Conservation (phyloP, 768 basidiomycete genomes). For the Phaeotremella fagi region DNA sequence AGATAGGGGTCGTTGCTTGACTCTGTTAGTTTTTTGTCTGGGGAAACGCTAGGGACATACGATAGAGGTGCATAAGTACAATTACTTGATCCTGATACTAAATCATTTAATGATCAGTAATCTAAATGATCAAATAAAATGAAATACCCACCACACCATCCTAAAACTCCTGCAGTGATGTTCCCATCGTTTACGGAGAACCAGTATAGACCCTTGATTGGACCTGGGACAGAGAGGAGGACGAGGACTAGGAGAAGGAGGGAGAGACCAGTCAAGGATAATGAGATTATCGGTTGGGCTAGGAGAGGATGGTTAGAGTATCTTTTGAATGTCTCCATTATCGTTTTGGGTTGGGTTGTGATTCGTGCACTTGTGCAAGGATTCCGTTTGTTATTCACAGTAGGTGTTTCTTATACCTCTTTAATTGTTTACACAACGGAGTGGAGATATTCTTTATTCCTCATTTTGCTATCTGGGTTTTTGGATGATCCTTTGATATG, state of each 20-base stretch:
- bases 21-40: too few species aligned
- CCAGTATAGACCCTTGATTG: constrained; percentile 46
- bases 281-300: constrained; percentile 34
- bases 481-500: too few species aligned
- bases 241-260: constrained; percentile 44
- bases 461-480: too few species aligned
- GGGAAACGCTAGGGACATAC: constrained; percentile 14
- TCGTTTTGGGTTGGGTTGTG: background rate
- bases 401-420: too few species aligned
- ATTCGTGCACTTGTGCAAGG: too few species aligned
- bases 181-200: constrained; percentile 28
- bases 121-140: too few species aligned
- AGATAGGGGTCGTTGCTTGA: constrained; percentile 42
- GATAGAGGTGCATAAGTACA: constrained; percentile 45
- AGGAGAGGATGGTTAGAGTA: constrained; percentile 11
- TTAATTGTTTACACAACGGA: too few species aligned
- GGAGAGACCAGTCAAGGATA: constrained; percentile 35
- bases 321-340: background rate
- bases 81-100: too few species aligned
- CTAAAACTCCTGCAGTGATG: constrained; percentile 38
- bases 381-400: too few species aligned
- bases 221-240: constrained; percentile 45
- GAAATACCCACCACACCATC: constrained; percentile 43
- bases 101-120: too few species aligned
- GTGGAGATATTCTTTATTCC: too few species aligned